Evolutionary conservation across 176 grass and related monocot genomes (phyloP).

Genomic region (Sorghum bicolor): DNA sequence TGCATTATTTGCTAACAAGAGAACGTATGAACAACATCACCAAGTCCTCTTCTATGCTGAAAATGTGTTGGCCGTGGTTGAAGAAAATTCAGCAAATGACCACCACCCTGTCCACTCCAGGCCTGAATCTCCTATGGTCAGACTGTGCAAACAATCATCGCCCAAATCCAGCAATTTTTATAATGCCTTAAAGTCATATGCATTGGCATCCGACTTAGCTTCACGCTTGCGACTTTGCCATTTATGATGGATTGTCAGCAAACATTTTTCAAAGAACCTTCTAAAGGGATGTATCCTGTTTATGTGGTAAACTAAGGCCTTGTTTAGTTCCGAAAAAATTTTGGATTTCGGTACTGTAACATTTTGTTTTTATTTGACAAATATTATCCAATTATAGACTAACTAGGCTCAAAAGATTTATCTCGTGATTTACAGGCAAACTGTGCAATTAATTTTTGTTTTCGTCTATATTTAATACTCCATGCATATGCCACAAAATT

Average conservation of each 20-base stretch:
- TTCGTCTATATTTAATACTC: too few relatives aligned
- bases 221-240: neutral
- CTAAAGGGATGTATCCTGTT: too few relatives aligned
- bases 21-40: neutral
- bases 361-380: too few relatives aligned
- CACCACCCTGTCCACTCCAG: slow-evolving; percentile 10
- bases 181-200: neutral
- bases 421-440: too few relatives aligned
- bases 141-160: neutral
- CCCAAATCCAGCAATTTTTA: neutral
- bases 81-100: slow-evolving; percentile 23
- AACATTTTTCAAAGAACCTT: neutral
- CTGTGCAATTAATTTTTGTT: too few relatives aligned
- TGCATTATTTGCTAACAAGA: too few relatives aligned
- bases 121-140: neutral
- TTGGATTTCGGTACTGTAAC: too few relatives aligned
- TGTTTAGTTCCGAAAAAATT: too few relatives aligned
- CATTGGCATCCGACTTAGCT: slow-evolving; percentile 5
- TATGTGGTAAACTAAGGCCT: too few relatives aligned
- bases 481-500: too few relatives aligned
- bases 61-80: neutral
- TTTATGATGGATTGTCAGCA: neutral
- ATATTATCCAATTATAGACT: too few relatives aligned
- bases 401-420: too few relatives aligned
- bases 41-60: neutral